Base-by-base conservation (phyloP, 1,284 basidiomycete genomes). In the Rhodotorula sp. region DNA sequence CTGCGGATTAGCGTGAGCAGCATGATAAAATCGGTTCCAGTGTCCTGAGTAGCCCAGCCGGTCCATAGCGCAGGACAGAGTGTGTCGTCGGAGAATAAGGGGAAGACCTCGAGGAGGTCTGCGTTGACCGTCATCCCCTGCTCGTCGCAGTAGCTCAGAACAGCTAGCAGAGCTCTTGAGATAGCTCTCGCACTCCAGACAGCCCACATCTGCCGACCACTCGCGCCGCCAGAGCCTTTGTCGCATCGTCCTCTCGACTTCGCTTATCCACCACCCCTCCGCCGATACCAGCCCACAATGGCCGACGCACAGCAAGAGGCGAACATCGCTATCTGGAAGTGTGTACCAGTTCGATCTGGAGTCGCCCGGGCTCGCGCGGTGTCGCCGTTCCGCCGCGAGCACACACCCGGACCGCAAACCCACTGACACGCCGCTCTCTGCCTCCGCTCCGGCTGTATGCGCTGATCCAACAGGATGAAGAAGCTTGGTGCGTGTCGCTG, bases 391-490 rank as follows among this genome's bases (percentile, higher is more conserved):
- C 37, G 20, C 40, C 51, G 8, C 34, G 37, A 16, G 18, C 37
- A 24, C 55, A 57, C 37, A 34, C 44, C 55, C n/a, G 55, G 34
- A 40, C 55, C 40, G 40, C 40, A 28, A 57, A 57, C 37, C 15
- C 8, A 37, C 58, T 60, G 58, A 55, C 55, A n/a, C 5, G 22
- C 2, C 46, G 11, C 57, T 30, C 31, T 55, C 31, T 11, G 40
- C 22, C 44, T 30, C 15, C n/a, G 13, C 40, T n/a, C 18, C 59
- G 24, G 40, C 15, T 46, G 6, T 18, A 1, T 26, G 8, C 24
- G 28, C 40, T 24, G n/a, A 2, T 8, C n/a, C 7, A 28, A 9
- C 56, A 95, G 97, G 84, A 90, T 97, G 83, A 94, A 96, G 85
- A 98, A 97, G 85, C 91, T 97, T 82, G 70, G 70, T 72, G 4